Evolutionary conservation across 495 filamentous ascomycete species (phyloP), one percentile per base, ranked within the genome.

Genomic region (Xylaria palmicola): DNA sequence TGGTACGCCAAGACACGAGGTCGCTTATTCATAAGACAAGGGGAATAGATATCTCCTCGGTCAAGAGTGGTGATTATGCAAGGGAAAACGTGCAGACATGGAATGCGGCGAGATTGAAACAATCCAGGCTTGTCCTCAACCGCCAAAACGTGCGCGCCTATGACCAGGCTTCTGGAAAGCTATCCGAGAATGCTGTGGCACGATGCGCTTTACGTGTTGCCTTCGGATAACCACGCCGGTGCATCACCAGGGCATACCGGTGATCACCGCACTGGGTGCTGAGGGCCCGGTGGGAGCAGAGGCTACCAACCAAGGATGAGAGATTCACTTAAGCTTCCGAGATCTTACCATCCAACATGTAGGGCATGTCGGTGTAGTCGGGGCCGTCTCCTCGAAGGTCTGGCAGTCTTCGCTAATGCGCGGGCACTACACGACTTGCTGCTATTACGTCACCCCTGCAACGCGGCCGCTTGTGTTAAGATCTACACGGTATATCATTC

Each of bases 301-400:
- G 32, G 30, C n/a, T n/a, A 26, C 44, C 56, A 41, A 59, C 56
- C 34, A 59, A 30, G 40, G 22, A 20, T n/a, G 10, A 34, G 32
- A 54, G 36, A 41, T 53, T 36, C 20, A 39, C 19, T 47, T 53
- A 62, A 62, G 59, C 59, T 62, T 27, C 59, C 59, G 59, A 62
- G 59, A 62, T 62, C 50, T 17, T 45, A 13, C 51, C 51, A 39
- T 40, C 32, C 41, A 48, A 48, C 41, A 6, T 4, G 10, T 22
- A 32, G 9, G 10, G 34, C 9, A 39, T 32, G 57, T 30, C 10
- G 10, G 19, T 6, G 32, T 29, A 45, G 19, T 60, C 47, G 57
- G 57, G 37, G 15, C 43, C 3, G 43, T 43, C 36, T 34, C 48
- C 26, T 41, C 57, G 22, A 52, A 40, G 57, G 27, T 43, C 48